Percentiles rank a stretch among this genome's conserved stretches.
These are phyloP conservation scores for Acanthamoeba rhysodes DNA, from an alignment of 208 protist species.

Conservation along the genomic window DNA sequence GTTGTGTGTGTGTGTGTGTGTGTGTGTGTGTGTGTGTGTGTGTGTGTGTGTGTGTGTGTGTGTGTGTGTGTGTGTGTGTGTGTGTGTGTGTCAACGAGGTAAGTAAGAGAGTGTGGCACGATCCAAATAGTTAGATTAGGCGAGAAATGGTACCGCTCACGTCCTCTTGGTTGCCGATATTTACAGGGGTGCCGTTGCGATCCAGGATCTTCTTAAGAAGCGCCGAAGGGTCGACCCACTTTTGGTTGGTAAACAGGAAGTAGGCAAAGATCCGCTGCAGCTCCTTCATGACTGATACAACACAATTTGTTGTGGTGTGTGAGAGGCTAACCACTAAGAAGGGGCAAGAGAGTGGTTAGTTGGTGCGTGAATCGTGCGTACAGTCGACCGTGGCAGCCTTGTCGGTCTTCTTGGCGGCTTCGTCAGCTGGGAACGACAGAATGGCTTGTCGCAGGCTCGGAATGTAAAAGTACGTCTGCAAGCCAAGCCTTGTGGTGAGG, in stretches of 20 bases:
- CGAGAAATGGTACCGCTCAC: slow-evolving; percentile 18
- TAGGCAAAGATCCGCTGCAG: slow-evolving; percentile 73
- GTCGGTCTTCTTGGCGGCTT: slow-evolving; percentile 23
- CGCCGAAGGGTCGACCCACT: slow-evolving; percentile 66
- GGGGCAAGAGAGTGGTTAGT: background rate
- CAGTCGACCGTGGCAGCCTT: slow-evolving; percentile 48
- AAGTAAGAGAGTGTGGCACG: background rate
- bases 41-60: too few species aligned
- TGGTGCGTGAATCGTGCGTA: background rate
- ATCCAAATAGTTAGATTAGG: background rate
- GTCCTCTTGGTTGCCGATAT: slow-evolving; percentile 74
- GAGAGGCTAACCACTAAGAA: background rate
- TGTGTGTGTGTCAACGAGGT: too few species aligned
- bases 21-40: too few species aligned
- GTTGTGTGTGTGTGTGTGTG: background rate
- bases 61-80: background rate
- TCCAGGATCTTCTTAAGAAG: slow-evolving; percentile 62
- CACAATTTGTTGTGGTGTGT: background rate
- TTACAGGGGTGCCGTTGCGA: slow-evolving; percentile 53
- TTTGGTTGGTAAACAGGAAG: slow-evolving; percentile 66
- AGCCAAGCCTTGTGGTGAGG: too few species aligned
- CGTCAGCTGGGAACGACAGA: slow-evolving; percentile 45
- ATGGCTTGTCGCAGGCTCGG: slow-evolving; percentile 70
- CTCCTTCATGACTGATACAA: slow-evolving; percentile 49
- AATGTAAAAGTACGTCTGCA: slow-evolving; percentile 72